phyloP scores from a whole-genome alignment of 2,329 filamentous ascomycete genomes.

The Fusarium sacchari region DNA sequence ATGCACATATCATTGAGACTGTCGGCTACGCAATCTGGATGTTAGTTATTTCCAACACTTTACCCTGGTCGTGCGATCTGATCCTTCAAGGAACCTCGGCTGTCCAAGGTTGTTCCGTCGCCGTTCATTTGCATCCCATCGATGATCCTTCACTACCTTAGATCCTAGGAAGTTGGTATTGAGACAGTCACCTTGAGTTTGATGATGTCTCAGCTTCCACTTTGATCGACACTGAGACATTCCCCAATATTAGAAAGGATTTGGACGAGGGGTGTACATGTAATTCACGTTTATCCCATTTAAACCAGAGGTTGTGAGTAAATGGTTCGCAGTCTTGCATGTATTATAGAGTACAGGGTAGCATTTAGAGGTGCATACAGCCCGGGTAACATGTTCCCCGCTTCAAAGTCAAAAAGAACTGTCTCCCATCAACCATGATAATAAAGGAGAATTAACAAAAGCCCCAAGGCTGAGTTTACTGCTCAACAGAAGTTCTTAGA shows the following conservation, averaged over 20 bases:
- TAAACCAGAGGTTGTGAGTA: not conserved
- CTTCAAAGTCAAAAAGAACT: not conserved
- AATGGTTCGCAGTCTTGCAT: not conserved
- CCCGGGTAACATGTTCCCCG: not conserved
- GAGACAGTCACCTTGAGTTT: not conserved
- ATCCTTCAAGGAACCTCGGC: not conserved
- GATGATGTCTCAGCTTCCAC: not conserved
- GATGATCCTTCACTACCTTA: not conserved
- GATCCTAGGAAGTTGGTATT: accelerated
- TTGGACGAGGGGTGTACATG: accelerated
- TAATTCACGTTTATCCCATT: not conserved
- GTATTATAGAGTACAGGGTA: not conserved
- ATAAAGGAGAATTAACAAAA: not conserved
- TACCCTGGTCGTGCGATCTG: not conserved
- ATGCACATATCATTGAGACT: not conserved
- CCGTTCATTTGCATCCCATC: not conserved
- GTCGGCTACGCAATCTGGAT: not conserved
- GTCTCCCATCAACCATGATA: no score
- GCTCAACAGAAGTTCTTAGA: accelerated
- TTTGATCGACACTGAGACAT: accelerated
- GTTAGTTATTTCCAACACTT: accelerated
- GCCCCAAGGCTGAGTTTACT: not conserved
- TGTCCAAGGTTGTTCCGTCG: not conserved
- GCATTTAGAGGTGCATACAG: not conserved
- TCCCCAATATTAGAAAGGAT: not conserved